Percentiles rank a stretch among this genome's conserved stretches.
These are phyloP conservation scores for Thinopyrum elongatum DNA, from an alignment of 176 grass and related monocot species.

Conservation along the genomic window DNA sequence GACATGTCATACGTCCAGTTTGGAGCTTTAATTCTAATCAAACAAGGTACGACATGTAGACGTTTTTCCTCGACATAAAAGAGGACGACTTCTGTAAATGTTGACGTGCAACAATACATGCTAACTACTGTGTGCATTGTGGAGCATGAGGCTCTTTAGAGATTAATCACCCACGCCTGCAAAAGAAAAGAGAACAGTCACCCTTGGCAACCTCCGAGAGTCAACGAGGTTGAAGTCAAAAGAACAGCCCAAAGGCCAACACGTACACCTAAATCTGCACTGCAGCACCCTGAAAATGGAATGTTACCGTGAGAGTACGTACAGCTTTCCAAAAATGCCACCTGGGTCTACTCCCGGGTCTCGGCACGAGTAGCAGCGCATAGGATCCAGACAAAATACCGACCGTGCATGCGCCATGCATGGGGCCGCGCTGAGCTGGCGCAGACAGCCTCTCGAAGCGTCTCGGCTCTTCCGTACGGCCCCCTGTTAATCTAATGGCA, in stretches of 20 bases:
- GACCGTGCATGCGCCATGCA: neutral
- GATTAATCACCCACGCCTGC: too few relatives aligned
- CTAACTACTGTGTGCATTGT: too few relatives aligned
- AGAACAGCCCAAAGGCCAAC: neutral
- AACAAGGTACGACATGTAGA: neutral
- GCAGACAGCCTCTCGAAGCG: neutral
- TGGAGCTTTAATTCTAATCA: neutral
- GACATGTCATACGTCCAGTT: neutral
- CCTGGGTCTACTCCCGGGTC: neutral
- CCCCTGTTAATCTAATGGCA: neutral
- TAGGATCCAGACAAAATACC: neutral
- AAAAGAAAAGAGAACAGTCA: neutral
- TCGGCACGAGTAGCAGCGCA: neutral
- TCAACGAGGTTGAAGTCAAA: neutral
- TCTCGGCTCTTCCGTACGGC: constrained; percentile 12
- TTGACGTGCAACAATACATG: neutral
- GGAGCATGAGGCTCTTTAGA: too few relatives aligned
- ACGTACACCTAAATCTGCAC: neutral
- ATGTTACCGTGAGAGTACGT: neutral
- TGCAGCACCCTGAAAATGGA: neutral
- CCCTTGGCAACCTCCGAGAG: neutral
- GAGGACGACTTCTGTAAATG: neutral
- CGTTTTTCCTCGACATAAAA: neutral
- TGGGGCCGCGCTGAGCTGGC: neutral
- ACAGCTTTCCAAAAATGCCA: neutral